These are phyloP conservation scores for Solanum tarapatanum DNA, from an alignment of 257 asterid species.

Conservation along the genomic window DNA sequence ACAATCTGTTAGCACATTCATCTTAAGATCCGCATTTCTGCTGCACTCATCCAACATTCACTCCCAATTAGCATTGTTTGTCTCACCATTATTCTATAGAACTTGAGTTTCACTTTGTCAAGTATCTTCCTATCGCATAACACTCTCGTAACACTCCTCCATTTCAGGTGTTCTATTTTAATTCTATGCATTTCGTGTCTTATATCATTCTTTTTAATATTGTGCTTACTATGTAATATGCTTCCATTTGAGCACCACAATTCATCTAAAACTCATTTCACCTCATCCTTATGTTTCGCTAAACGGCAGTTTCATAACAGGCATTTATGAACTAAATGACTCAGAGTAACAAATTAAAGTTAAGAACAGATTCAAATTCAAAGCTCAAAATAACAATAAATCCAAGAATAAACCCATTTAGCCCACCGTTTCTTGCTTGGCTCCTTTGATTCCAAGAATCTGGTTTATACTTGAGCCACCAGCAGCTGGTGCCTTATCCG, in stretches of 20 bases:
- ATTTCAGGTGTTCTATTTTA: not conserved
- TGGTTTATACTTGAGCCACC: constrained; percentile 38
- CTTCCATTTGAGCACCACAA: not conserved
- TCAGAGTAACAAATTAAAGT: not conserved
- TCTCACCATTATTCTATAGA: not conserved
- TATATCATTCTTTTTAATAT: not conserved
- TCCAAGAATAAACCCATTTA: not conserved
- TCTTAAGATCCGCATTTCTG: not conserved
- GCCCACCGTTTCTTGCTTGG: constrained; percentile 38
- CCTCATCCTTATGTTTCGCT: not conserved
- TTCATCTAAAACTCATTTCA: not conserved
- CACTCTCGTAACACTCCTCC: not conserved
- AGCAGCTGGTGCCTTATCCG: constrained; percentile 30
- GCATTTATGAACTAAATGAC: not conserved
- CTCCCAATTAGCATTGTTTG: not conserved
- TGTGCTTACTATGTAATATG: not conserved
- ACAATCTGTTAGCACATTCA: not conserved
- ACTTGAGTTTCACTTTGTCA: not conserved
- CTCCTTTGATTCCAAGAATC: constrained; percentile 50
- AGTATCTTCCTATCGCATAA: not conserved
- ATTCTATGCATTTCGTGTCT: not conserved
- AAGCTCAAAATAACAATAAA: not conserved
- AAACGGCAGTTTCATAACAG: not conserved
- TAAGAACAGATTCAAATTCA: not conserved
- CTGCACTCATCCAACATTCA: not conserved